Base-by-base conservation (phyloP, 257 asterid genomes). In the Eucommia ulmoides region DNA sequence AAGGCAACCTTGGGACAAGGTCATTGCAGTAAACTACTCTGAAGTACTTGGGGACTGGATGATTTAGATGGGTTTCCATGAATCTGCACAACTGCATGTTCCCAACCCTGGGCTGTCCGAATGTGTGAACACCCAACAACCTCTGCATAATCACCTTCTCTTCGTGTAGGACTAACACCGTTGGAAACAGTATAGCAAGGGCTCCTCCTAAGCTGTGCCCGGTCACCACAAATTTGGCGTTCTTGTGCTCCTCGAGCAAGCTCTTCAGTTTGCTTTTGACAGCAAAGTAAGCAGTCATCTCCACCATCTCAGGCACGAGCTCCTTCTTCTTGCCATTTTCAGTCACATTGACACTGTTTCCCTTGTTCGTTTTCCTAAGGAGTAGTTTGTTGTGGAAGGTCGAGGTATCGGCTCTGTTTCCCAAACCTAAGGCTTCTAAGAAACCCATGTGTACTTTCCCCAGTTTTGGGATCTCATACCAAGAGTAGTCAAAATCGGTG, bases 381-480 rank as follows among this genome's bases (percentile, higher is more conserved):
- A 50, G 64, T 33, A 88, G 77, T 48, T 62, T 65, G 26, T 62
- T 66, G 3, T 29, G 69, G 65, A 85, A 89, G 1, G 92, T 64
- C 56, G 75, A 61, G 48, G 78, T 53, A 15, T 89, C 51, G 4
- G 5, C 63, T 59, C 98, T 74, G 78, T 52, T 86, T 23, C 98
- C 96, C 59, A 89, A 64, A 44, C 98, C 98, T 54, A 89, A 66
- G 65, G 98, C 98, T 69, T 89, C 98, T 8, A 89, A 69, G 62
- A 89, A 89, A 33, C 98, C 98, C 98, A 82, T 74, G 44, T 89
- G 96, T n/a, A 89, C 88, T 60, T 82, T 89, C n/a, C 96, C 98
- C 0, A 85, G 75, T 33, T 71, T 54, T 1, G 93, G 94, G 45
- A 89, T 74, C 63, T 89, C 96, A 4, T 78, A 89, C 98, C 98